A percentile compares a stretch with the other conserved stretches of the same genome.
Conservation (phyloP, 805 yeast species). For the Komagataella kurtzmanii region DNA sequence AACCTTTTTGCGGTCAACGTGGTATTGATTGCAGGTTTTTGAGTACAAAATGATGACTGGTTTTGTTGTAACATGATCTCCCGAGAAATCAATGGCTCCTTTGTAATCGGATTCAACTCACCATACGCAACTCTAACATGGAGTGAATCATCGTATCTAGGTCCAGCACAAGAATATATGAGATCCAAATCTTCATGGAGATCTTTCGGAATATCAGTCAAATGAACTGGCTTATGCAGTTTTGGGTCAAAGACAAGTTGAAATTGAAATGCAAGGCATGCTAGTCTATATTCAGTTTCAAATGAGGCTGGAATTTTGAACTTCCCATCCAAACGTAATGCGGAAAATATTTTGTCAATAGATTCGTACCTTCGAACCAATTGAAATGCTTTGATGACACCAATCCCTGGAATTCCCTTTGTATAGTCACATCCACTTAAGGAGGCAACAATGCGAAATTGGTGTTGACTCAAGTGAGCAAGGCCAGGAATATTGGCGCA, state of each 20-base stretch:
- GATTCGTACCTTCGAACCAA: slow-evolving; percentile 36
- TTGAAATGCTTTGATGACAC: slow-evolving; percentile 61
- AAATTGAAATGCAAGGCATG: slow-evolving; percentile 67
- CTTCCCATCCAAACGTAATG: slow-evolving; percentile 50
- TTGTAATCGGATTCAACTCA: slow-evolving; percentile 50
- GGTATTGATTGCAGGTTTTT: not conserved
- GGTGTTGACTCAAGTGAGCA: slow-evolving; percentile 34
- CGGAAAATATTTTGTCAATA: slow-evolving; percentile 41
- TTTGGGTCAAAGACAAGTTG: slow-evolving; percentile 79
- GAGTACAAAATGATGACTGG: not conserved
- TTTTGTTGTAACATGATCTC: slow-evolving; percentile 20
- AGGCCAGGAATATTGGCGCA: slow-evolving; percentile 22
- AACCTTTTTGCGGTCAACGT: not conserved
- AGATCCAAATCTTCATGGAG: slow-evolving; percentile 7
- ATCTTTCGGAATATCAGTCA: slow-evolving; percentile 40
- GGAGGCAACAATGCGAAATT: slow-evolving; percentile 67
- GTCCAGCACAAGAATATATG: slow-evolving; percentile 29
- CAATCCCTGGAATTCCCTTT: slow-evolving; percentile 71
- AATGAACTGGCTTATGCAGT: slow-evolving; percentile 30
- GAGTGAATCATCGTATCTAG: slow-evolving; percentile 24
- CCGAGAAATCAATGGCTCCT: slow-evolving; percentile 29
- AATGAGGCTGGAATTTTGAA: slow-evolving; percentile 41
- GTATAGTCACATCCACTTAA: slow-evolving; percentile 96
- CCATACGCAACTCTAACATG: slow-evolving; percentile 54
- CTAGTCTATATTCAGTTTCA: slow-evolving; percentile 44